Conservation (phyloP, 208 protist genomes). For the Acanthamoeba royreba region DNA sequence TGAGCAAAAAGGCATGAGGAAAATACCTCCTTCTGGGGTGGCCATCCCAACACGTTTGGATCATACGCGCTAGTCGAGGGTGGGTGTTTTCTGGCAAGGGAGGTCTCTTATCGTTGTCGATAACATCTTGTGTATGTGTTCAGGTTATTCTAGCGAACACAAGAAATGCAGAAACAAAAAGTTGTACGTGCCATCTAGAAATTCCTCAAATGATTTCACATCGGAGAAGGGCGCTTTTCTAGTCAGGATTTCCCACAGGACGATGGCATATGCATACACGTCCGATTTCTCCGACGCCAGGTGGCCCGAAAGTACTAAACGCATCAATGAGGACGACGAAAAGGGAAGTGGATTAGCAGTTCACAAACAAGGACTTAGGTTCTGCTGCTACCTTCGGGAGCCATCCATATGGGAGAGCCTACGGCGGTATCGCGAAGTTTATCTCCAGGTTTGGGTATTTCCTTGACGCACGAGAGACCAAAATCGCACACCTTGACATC, state of each 20-base stretch:
- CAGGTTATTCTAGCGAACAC: neutral
- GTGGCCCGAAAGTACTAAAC: neutral
- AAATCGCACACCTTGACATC: slow-evolving; percentile 38
- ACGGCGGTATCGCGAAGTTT: slow-evolving; percentile 19
- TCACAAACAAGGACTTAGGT: neutral
- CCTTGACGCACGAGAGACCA: neutral
- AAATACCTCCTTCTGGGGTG: neutral
- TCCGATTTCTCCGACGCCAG: slow-evolving; percentile 21
- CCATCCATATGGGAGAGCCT: slow-evolving; percentile 32
- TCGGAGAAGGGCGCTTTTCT: slow-evolving; percentile 15
- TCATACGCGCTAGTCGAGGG: neutral
- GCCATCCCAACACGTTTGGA: neutral
- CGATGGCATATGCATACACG: slow-evolving; percentile 29
- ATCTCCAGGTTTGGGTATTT: slow-evolving; percentile 13
- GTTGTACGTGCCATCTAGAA: neutral
- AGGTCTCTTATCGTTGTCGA: slow-evolving; percentile 9
- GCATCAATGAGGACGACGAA: too few species aligned
- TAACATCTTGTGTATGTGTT: neutral
- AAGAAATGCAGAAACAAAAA: neutral
- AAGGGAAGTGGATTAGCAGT: too few species aligned
- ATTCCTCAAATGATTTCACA: slow-evolving; percentile 5
- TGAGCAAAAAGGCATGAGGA: neutral
- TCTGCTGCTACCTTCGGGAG: neutral
- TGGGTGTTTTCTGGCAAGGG: neutral
- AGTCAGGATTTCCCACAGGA: slow-evolving; percentile 1